Evolutionary conservation across 371 early-diverging fungal species (phyloP).

Genomic region (Mortierella sp.): DNA sequence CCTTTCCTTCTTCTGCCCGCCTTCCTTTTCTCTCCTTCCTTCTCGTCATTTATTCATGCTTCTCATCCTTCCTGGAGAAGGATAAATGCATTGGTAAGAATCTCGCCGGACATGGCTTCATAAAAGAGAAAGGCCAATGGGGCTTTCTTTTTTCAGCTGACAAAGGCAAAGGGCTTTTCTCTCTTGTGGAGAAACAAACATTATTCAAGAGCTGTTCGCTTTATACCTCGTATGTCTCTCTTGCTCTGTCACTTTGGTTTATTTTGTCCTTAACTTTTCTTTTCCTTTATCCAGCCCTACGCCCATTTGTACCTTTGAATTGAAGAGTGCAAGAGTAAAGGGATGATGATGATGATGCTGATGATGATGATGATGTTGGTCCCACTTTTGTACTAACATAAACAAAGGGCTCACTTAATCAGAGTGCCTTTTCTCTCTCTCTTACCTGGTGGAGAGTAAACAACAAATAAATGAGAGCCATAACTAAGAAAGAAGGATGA

Average conservation of each 20-base stretch:
- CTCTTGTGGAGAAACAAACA: conserved; percentile 5
- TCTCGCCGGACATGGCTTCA: conserved; percentile 22
- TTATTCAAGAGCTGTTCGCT: conserved; percentile 1
- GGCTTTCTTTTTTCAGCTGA: not conserved
- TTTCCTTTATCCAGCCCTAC: not conserved
- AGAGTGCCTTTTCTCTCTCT: not conserved
- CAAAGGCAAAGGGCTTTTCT: not conserved
- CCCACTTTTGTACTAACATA: not conserved
- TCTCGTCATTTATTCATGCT: conserved; percentile 20
- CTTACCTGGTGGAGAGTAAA: not conserved
- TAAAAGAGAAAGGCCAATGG: not conserved
- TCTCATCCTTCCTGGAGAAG: not conserved
- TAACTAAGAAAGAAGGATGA: not conserved
- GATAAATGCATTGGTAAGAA: conserved; percentile 36
- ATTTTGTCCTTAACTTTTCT: not conserved
- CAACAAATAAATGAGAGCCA: not conserved
- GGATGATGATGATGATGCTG: not conserved
- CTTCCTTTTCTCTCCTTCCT: not conserved
- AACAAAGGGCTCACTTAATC: not conserved
- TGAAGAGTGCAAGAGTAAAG: not conserved
- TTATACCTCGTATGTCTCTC: not conserved
- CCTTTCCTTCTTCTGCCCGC: not conserved
- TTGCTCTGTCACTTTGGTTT: not conserved
- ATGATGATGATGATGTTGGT: not conserved
- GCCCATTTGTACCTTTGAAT: not conserved